Base-by-base conservation (phyloP, 2,329 filamentous ascomycete species). In the Colletotrichum lupini region DNA sequence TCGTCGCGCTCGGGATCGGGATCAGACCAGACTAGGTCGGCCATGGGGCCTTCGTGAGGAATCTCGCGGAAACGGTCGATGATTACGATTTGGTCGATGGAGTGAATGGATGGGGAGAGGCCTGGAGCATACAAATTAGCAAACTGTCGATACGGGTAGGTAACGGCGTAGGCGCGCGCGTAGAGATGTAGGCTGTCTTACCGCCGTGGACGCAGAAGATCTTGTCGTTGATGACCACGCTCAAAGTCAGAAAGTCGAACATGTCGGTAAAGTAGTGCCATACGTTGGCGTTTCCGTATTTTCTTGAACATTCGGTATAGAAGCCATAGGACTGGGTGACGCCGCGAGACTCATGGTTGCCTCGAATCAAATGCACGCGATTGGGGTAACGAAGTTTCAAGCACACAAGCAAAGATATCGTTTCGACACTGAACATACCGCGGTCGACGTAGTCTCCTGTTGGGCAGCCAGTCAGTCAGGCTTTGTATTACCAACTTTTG, bases 201-300 rank as follows among this genome's bases (percentile, higher is more conserved):
- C 92, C 95, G 81, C 97, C 97, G 82, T 99, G 97, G 7, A 99
- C 97, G 83, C 97, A 99, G 83, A 99, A 99, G 77, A 99, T 99
- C 83, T 98, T 94, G 83, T 99, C 94, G 82, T 98, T 97, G 81
- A 99, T 99, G 76, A 99, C 96, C 74, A 98, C 97, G 78, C 94
- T 97, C 70, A 99, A 87, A 8, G 96, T 98, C 76, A 99, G 88
- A 83, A 97, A 99, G 85, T 99, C 97, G 84, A 99, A 99, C 95
- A 99, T 98, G 85, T 99, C 97, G 76, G 97, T 99, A 82, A 99
- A 99, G 83, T 98, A 97, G 84, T 99, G 97, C 97, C 97, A 99
- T 26, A 99, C 97, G 79, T 97, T 98, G 76, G 97, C 95, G 81
- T 98, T 98, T 81, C 97, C 97, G 84, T 99, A 99, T 85, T 99